Evolutionary conservation across 2,329 filamentous ascomycete genomes (phyloP).

Genomic region (Epichloe typhina): DNA sequence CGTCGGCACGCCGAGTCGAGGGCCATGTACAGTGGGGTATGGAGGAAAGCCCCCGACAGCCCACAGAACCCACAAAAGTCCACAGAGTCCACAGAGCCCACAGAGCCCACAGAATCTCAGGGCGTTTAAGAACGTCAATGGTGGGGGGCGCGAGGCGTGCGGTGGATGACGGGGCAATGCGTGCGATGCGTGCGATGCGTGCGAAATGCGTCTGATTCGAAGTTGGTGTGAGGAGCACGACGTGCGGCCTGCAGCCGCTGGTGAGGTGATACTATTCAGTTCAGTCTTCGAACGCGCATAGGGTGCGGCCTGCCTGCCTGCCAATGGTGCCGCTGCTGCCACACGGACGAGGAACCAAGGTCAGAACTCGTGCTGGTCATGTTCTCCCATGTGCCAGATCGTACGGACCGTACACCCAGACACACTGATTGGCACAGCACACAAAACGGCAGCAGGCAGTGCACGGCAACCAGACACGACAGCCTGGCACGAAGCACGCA

Average conservation of each 20-base stretch:
- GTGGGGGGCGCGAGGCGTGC: background rate
- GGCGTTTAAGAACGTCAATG: background rate
- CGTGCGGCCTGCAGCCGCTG: slow-evolving; percentile 6
- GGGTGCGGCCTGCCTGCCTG: background rate
- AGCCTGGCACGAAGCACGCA: background rate
- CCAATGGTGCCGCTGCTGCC: background rate
- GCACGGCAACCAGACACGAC: background rate
- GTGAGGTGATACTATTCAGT: background rate
- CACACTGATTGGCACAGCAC: too few relatives aligned
- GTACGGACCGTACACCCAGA: too few relatives aligned
- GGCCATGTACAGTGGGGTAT: background rate
- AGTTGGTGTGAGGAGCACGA: slow-evolving; percentile 1
- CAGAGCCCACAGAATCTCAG: background rate
- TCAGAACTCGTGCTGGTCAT: background rate
- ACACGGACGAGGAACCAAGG: background rate
- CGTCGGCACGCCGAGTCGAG: background rate
- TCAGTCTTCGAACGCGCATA: background rate
- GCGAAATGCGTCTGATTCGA: background rate
- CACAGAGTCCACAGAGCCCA: background rate
- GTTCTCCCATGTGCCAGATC: background rate
- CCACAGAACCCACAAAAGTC: background rate
- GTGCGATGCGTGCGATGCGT: background rate
- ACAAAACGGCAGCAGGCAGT: too few relatives aligned
- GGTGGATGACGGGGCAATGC: background rate
- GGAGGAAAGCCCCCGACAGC: slow-evolving; percentile 1